Percentiles rank a stretch among this genome's conserved stretches.
phyloP scores from a whole-genome alignment of 306 rosid species.

The Urtica urens region DNA sequence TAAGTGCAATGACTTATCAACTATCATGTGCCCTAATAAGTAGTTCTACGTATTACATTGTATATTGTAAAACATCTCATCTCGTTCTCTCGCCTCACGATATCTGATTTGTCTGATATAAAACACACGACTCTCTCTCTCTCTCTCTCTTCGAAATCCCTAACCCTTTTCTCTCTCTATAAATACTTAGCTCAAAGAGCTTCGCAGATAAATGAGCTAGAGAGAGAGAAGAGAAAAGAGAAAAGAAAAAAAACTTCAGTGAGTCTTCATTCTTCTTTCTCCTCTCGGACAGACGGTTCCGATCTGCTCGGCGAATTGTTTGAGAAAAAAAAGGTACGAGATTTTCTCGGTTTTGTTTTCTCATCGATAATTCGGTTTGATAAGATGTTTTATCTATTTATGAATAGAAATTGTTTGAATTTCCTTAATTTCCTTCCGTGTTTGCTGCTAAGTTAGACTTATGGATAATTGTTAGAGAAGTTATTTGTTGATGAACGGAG shows the following conservation, averaged over 20 bases:
- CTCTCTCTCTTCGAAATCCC: constrained; percentile 67
- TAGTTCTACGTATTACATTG: too few species aligned
- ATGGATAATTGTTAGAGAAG: neutral
- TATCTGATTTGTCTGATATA: constrained; percentile 73
- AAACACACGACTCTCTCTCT: constrained; percentile 29
- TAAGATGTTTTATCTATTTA: neutral
- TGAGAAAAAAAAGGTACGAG: constrained; percentile 2
- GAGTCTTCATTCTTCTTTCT: constrained; percentile 21
- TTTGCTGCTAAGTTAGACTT: neutral
- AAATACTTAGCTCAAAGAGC: constrained; percentile 55
- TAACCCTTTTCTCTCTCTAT: constrained; percentile 37
- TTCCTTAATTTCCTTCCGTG: neutral
- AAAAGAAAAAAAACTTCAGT: constrained; percentile 26
- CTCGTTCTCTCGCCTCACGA: constrained; percentile 66
- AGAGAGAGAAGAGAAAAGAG: constrained; percentile 73
- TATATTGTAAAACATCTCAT: constrained; percentile 46
- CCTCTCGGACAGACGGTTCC: constrained; percentile 24
- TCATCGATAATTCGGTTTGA: neutral
- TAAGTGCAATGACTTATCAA: too few species aligned
- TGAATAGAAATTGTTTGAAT: neutral
- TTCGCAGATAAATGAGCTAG: constrained; percentile 34
- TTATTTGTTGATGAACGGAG: constrained; percentile 26
- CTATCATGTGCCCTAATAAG: too few species aligned
- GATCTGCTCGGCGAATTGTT: constrained; percentile 51
- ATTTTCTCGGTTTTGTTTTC: constrained; percentile 7